phyloP scores from a whole-genome alignment of 495 filamentous ascomycete species.

The Aspergillus ellipticus region DNA sequence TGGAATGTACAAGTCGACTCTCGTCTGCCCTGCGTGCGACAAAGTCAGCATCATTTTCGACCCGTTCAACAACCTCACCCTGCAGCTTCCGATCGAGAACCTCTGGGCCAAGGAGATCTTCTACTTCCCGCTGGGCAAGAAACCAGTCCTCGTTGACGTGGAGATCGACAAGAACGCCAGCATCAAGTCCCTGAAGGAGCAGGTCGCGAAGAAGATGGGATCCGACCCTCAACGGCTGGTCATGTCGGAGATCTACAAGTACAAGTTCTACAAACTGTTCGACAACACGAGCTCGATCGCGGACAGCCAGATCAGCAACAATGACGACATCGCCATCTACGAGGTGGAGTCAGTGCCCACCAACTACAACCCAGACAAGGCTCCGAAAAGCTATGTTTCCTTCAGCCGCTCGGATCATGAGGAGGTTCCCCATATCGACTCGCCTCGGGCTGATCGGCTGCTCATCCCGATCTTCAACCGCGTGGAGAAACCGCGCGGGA shows the following conservation, averaged over 20 bases:
- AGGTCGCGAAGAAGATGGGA: conserved; percentile 64
- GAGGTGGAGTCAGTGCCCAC: conserved; percentile 79
- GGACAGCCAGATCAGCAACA: conserved; percentile 58
- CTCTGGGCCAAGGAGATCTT: conserved; percentile 68
- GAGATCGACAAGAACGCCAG: conserved; percentile 82
- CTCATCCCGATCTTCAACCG: conserved; percentile 79
- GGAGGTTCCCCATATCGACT: conserved; percentile 54
- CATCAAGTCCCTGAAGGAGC: conserved; percentile 70
- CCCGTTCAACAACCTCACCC: conserved; percentile 89
- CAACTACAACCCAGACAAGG: conserved; percentile 57
- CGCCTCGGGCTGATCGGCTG: conserved; percentile 64
- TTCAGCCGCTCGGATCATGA: conserved; percentile 54
- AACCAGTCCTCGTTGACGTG: conserved; percentile 69
- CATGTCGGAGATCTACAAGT: conserved; percentile 72
- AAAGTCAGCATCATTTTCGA: conserved; percentile 99
- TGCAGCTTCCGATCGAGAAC: conserved; percentile 83
- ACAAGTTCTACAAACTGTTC: conserved; percentile 80
- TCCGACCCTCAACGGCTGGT: conserved; percentile 56
- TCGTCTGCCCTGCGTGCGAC: conserved; percentile 82
- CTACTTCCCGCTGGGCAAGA: conserved; percentile 65
- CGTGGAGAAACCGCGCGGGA: conserved; percentile 45
- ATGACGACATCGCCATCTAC: conserved; percentile 68
- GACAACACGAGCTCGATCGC: conserved; percentile 61
- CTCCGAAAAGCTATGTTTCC: conserved; percentile 46
- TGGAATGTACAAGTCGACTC: conserved; percentile 95